Conservation (phyloP, 2,329 filamentous ascomycete species). For the Phoma sp. region DNA sequence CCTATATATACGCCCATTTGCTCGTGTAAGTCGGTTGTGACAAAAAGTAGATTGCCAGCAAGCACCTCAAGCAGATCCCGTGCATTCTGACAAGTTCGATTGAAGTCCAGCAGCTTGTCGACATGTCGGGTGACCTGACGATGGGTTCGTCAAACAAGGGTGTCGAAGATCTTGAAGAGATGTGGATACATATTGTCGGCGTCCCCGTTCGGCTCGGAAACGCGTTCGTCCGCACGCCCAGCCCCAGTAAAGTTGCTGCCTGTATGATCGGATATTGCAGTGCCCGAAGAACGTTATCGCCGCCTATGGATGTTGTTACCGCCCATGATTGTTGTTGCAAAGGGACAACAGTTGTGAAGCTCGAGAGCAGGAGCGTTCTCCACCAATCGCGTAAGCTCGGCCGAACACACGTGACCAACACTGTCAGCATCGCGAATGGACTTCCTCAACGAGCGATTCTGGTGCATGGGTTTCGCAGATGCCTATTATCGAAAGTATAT, state of each 20-base stretch:
- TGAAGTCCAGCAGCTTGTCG: too few relatives aligned
- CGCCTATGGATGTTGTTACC: background rate
- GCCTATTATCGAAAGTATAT: background rate
- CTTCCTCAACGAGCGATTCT: background rate
- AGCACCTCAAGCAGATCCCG: too few relatives aligned
- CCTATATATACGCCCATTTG: too few relatives aligned
- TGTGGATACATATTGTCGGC: background rate
- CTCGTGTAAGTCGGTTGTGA: too few relatives aligned
- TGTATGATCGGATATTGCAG: background rate
- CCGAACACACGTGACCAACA: slow-evolving; percentile 9
- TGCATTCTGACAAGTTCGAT: too few relatives aligned
- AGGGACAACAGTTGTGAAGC: background rate
- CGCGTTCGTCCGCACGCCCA: background rate
- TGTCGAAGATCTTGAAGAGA: background rate
- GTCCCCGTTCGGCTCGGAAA: background rate
- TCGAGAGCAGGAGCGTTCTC: background rate
- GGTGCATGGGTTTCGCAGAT: background rate
- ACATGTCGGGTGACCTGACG: background rate
- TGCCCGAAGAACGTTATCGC: background rate
- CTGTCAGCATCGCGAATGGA: slow-evolving; percentile 7
- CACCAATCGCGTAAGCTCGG: slow-evolving; percentile 3
- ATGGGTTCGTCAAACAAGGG: background rate
- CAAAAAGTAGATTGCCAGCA: too few relatives aligned
- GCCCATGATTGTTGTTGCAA: background rate
- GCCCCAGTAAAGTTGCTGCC: background rate